A percentile compares a stretch with the other conserved stretches of the same genome.
phyloP scores from a whole-genome alignment of 495 filamentous ascomycete species.

The Geopyxis carbonaria region DNA sequence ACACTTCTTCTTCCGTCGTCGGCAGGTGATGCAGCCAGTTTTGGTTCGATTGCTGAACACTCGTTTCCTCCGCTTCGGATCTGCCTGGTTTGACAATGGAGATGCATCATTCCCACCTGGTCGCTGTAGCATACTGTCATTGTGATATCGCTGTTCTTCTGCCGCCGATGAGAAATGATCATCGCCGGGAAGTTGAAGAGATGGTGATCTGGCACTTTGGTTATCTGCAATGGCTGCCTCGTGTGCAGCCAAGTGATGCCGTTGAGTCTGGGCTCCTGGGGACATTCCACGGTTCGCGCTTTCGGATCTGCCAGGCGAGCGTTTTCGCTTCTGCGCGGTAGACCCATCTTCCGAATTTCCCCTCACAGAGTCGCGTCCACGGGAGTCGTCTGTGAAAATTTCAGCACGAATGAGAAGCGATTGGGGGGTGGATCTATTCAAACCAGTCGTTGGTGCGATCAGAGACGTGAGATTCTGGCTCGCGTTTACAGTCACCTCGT shows the following conservation, averaged over 20 bases:
- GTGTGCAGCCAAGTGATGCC: constrained; percentile 22
- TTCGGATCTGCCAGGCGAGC: constrained; percentile 16
- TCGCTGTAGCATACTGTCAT: background rate
- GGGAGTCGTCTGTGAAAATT: too few relatives aligned
- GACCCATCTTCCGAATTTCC: too few relatives aligned
- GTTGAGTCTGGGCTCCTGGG: constrained; percentile 20
- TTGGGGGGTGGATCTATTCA: too few relatives aligned
- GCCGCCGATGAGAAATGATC: background rate
- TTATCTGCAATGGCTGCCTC: constrained; percentile 16
- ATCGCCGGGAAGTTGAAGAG: background rate
- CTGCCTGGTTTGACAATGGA: constrained; percentile 4
- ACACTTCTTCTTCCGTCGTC: constrained; percentile 94
- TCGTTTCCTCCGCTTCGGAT: constrained; percentile 41
- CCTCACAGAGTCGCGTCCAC: constrained; percentile 11
- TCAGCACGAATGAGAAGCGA: too few relatives aligned
- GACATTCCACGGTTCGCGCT: constrained; percentile 15
- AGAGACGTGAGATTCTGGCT: too few relatives aligned
- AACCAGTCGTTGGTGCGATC: too few relatives aligned
- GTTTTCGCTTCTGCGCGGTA: constrained; percentile 25
- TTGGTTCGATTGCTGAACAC: constrained; percentile 95
- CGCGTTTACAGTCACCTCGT: too few relatives aligned
- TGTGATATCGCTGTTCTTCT: background rate
- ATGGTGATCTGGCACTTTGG: background rate
- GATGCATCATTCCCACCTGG: background rate
- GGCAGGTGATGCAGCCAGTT: constrained; percentile 91